Conservation (phyloP, 1,284 basidiomycete genomes). For the Cutaneotrichosporon mucoides region DNA sequence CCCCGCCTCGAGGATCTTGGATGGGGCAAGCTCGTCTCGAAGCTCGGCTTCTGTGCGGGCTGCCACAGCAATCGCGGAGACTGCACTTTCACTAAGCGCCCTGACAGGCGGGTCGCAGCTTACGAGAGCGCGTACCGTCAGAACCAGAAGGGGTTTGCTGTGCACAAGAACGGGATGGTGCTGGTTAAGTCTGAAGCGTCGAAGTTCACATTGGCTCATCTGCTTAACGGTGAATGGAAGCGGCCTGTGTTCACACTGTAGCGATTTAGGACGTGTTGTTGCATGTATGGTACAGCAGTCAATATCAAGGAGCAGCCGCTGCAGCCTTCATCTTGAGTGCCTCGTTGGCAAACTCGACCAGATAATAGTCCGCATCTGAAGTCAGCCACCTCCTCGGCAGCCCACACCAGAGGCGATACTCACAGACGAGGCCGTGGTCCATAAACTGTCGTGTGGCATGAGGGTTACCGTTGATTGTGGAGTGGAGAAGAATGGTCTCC, state of each 20-base stretch:
- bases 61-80: not conserved
- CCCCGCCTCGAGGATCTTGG: not conserved
- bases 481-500: slow-evolving; percentile 42
- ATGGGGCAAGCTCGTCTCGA: not conserved
- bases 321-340: slow-evolving; percentile 24
- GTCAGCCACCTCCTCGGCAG: not conserved
- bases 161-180: too few species aligned
- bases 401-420: not conserved
- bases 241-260: too few species aligned
- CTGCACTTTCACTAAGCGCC: not conserved
- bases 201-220: too few species aligned
- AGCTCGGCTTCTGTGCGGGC: not conserved
- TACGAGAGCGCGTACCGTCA: too few species aligned
- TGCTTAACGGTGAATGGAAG: too few species aligned
- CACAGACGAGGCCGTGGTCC: slow-evolving; percentile 31
- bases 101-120: too few species aligned
- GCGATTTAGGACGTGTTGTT: too few species aligned
- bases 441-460: slow-evolving; percentile 19
- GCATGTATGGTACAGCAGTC: too few species aligned
- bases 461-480: slow-evolving; percentile 37
- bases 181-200: too few species aligned
- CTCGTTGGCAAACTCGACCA: slow-evolving; percentile 38
- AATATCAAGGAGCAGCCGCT: too few species aligned
- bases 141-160: too few species aligned
- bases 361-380: slow-evolving; percentile 37